phyloP scores from a whole-genome alignment of 768 basidiomycete species.

The Mycena epipterygia region DNA sequence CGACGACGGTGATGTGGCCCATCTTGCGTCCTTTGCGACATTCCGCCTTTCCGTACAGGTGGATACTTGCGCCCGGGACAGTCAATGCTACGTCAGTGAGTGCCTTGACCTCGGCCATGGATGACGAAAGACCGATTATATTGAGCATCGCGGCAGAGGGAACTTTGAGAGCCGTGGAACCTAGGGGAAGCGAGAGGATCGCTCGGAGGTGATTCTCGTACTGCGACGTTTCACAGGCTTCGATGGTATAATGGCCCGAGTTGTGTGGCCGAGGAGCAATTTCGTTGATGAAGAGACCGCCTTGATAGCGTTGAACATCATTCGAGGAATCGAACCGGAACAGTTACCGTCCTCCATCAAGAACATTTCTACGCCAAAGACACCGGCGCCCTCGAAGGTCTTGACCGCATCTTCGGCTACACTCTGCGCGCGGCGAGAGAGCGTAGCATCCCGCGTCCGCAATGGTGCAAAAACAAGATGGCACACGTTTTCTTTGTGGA shows the following conservation, averaged over 20 bases:
- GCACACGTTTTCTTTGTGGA: slow-evolving; percentile 95
- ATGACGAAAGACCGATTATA: slow-evolving; percentile 86
- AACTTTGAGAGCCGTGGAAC: slow-evolving; percentile 89
- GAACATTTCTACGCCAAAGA: slow-evolving; percentile 99
- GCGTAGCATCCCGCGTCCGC: slow-evolving; percentile 66
- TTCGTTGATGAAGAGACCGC: slow-evolving; percentile 89
- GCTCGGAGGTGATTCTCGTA: slow-evolving; percentile 98
- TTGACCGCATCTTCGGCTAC: slow-evolving; percentile 87
- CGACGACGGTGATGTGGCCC: slow-evolving; percentile 96
- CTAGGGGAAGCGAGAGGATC: slow-evolving; percentile 91
- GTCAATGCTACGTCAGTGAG: slow-evolving; percentile 73
- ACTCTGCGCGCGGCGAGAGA: slow-evolving; percentile 71
- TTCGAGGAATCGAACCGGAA: not conserved
- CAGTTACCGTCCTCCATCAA: slow-evolving; percentile 84
- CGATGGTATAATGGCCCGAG: slow-evolving; percentile 98
- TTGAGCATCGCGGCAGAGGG: slow-evolving; percentile 95
- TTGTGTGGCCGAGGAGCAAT: slow-evolving; percentile 99
- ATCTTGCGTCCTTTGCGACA: slow-evolving; percentile 94
- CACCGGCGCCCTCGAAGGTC: slow-evolving; percentile 88
- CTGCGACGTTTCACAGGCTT: slow-evolving; percentile 96
- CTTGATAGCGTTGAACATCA: slow-evolving; percentile 53
- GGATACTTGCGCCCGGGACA: slow-evolving; percentile 83
- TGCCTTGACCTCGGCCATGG: slow-evolving; percentile 69
- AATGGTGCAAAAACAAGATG: slow-evolving; percentile 94
- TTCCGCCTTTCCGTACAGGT: slow-evolving; percentile 95